These are phyloP conservation scores for Epithemia pelagica DNA, from an alignment of 108 stramenopile species.

Conservation along the genomic window DNA sequence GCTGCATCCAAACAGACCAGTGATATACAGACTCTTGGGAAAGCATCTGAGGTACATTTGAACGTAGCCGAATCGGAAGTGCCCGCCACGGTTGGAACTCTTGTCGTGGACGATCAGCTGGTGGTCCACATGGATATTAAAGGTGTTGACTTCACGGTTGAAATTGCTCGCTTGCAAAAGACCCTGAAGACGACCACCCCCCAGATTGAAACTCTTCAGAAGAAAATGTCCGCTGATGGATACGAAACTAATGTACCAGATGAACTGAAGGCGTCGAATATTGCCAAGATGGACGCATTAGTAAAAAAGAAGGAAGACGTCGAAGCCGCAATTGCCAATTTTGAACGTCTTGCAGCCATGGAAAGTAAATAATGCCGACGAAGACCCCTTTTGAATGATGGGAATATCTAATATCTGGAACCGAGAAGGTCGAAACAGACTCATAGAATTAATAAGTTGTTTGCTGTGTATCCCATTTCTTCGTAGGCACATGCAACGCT, in stretches of 20 bases:
- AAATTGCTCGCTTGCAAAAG: conserved; percentile 87
- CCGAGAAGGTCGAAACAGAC: too few species aligned
- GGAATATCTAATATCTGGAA: too few species aligned
- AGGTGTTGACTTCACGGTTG: conserved; percentile 93
- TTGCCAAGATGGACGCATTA: conserved; percentile 58
- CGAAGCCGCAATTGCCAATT: conserved; percentile 77
- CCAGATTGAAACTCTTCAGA: conserved; percentile 48
- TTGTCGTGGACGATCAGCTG: conserved; percentile 73
- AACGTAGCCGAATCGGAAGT: conserved; percentile 42
- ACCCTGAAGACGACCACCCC: conserved; percentile 46
- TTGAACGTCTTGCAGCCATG: conserved; percentile 49
- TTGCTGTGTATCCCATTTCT: too few species aligned
- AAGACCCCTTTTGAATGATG: too few species aligned
- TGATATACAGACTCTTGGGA: conserved; percentile 83
- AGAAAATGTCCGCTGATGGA: conserved; percentile 60
- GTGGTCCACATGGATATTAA: conserved; percentile 90
- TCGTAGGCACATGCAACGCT: too few species aligned
- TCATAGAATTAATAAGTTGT: too few species aligned
- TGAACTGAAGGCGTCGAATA: conserved; percentile 49
- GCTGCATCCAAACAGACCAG: conserved; percentile 36
- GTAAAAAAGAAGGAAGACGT: conserved; percentile 73
- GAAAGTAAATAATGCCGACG: conserved; percentile 57
- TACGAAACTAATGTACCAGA: conserved; percentile 73
- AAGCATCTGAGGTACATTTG: conserved; percentile 56
- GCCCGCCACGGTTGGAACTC: conserved; percentile 71